phyloP scores from a whole-genome alignment of 2,329 filamentous ascomycete genomes.

The Xylaria digitata region DNA sequence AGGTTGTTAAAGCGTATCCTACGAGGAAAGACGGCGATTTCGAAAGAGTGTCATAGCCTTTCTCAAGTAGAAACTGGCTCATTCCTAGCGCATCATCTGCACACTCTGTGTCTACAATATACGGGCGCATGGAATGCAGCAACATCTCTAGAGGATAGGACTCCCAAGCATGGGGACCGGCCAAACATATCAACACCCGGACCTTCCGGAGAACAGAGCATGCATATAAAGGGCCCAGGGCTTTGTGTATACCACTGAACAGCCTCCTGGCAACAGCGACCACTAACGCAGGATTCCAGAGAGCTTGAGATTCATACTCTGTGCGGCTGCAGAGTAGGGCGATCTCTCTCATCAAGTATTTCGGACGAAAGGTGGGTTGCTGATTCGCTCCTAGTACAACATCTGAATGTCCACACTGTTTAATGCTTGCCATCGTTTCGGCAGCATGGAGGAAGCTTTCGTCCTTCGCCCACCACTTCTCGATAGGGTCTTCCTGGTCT shows the following conservation, averaged over 20 bases:
- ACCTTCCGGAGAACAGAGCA: slow-evolving; percentile 89
- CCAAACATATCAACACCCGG: slow-evolving; percentile 81
- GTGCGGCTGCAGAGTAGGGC: slow-evolving; percentile 80
- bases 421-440: slow-evolving; percentile 75
- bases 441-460: slow-evolving; percentile 69
- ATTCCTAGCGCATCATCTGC: slow-evolving; percentile 91
- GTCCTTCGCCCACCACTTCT: slow-evolving; percentile 72
- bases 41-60: slow-evolving; percentile 72
- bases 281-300: slow-evolving; percentile 83
- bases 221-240: slow-evolving; percentile 86
- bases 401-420: slow-evolving; percentile 72
- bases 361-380: slow-evolving; percentile 86
- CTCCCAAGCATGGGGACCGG: slow-evolving; percentile 75
- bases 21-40: slow-evolving; percentile 79
- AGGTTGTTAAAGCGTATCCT: slow-evolving; percentile 80
- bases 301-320: slow-evolving; percentile 68
- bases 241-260: slow-evolving; percentile 82
- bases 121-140: slow-evolving; percentile 80
- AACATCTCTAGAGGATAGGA: slow-evolving; percentile 93
- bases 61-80: slow-evolving; percentile 81
- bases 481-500: slow-evolving; percentile 79
- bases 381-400: slow-evolving; percentile 78
- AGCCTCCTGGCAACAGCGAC: slow-evolving; percentile 80
- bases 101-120: slow-evolving; percentile 85
- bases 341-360: slow-evolving; percentile 79